These are phyloP conservation scores for Peronospora belbahrii DNA, from an alignment of 352 stramenopile genomes.

Conservation along the genomic window DNA sequence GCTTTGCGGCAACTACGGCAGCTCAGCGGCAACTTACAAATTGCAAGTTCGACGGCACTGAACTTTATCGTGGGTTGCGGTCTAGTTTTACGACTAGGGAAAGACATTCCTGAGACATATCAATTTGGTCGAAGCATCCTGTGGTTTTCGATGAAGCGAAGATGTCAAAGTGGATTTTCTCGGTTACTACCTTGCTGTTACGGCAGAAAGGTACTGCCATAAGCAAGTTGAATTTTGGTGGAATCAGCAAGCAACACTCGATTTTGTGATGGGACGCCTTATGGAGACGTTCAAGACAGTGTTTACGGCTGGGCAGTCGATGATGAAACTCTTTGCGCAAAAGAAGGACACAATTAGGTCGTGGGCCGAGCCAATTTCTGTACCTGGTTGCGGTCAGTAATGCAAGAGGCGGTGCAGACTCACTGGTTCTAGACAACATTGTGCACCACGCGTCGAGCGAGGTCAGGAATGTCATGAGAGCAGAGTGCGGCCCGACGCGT, in stretches of 20 bases:
- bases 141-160: background rate
- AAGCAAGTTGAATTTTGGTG: background rate
- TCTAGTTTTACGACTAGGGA: background rate
- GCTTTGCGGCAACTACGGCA: too few relatives aligned
- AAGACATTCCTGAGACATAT: background rate
- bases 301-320: too few relatives aligned
- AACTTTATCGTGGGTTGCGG: background rate
- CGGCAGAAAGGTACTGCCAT: background rate
- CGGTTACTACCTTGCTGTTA: background rate
- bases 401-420: background rate
- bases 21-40: too few relatives aligned
- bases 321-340: too few relatives aligned
- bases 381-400: background rate
- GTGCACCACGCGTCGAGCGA: constrained; percentile 7
- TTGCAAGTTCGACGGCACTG: background rate
- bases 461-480: constrained; percentile 3
- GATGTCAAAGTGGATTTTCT: background rate
- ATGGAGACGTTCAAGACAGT: background rate
- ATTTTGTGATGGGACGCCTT: background rate
- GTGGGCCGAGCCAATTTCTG: background rate
- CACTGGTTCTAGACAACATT: constrained; percentile 3
- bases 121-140: background rate
- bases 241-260: background rate
- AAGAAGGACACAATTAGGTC: background rate
- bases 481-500: background rate